These are phyloP conservation scores for Xylaria sp. DNA, from an alignment of 2,329 filamentous ascomycete genomes.

Conservation along the genomic window DNA sequence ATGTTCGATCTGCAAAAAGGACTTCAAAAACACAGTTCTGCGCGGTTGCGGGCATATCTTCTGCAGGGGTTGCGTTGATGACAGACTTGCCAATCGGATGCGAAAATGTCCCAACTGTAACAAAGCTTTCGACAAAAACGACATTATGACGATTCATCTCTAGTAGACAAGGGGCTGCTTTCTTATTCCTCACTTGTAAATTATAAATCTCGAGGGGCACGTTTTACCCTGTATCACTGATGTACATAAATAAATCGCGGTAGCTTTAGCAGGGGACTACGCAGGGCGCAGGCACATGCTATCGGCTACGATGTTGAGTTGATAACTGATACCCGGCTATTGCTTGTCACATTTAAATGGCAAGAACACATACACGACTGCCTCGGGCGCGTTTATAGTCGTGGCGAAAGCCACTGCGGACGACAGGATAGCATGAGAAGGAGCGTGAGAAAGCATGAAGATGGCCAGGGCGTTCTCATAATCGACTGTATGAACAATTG, in stretches of 20 bases:
- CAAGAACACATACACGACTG: slow-evolving; percentile 11
- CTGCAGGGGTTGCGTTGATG: slow-evolving; percentile 89
- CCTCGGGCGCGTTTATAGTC: slow-evolving; percentile 16
- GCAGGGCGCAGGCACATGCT: slow-evolving; percentile 20
- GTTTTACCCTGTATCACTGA: slow-evolving; percentile 30
- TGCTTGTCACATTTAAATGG: slow-evolving; percentile 14
- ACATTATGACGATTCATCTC: slow-evolving; percentile 80
- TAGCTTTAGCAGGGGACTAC: slow-evolving; percentile 1
- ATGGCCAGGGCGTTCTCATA: slow-evolving; percentile 20
- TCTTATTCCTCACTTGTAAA: slow-evolving; percentile 31
- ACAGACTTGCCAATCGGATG: slow-evolving; percentile 87
- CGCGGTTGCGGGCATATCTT: slow-evolving; percentile 96
- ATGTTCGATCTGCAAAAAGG: slow-evolving; percentile 91
- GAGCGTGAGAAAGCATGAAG: slow-evolving; percentile 24
- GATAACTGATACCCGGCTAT: slow-evolving; percentile 25
- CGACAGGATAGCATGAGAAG: slow-evolving; percentile 37
- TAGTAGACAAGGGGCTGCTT: slow-evolving; percentile 39
- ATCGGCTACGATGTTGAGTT: slow-evolving; percentile 16
- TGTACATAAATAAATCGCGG: slow-evolving; percentile 35
- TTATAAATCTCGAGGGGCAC: slow-evolving; percentile 34
- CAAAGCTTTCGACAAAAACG: slow-evolving; percentile 88
- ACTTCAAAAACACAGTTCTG: slow-evolving; percentile 93
- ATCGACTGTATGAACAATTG: slow-evolving; percentile 20
- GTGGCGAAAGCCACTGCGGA: slow-evolving; percentile 15
- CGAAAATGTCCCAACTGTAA: slow-evolving; percentile 96